Evolutionary conservation across 768 basidiomycete genomes (phyloP).

Genomic region (Sporobolomyces pararoseus): DNA sequence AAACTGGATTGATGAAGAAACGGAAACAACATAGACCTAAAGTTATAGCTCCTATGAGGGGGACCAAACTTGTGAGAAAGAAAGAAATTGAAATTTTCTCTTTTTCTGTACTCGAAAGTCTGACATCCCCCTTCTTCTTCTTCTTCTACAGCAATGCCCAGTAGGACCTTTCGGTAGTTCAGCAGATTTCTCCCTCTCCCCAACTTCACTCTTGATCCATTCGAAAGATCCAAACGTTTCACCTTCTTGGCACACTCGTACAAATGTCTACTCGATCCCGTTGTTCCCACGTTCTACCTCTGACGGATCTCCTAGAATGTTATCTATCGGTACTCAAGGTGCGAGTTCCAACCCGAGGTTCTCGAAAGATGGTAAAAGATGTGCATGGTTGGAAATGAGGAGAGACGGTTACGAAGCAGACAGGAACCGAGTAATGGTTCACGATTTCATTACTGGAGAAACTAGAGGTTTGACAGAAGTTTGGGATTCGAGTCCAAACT

Average conservation of each 20-base stretch:
- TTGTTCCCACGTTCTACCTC: conserved; percentile 49
- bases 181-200: conserved; percentile 73
- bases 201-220: conserved; percentile 70
- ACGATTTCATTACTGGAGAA: conserved; percentile 65
- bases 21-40: background rate
- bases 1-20: background rate
- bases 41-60: conserved; percentile 19
- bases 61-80: conserved; percentile 28
- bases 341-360: conserved; percentile 68
- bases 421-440: conserved; percentile 64
- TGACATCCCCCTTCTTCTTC: background rate
- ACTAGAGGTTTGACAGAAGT: conserved; percentile 69
- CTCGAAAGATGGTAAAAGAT: conserved; percentile 62
- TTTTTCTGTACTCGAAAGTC: background rate
- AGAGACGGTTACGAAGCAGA: conserved; percentile 87
- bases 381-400: conserved; percentile 82
- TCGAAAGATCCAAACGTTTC: conserved; percentile 68
- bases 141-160: conserved; percentile 50
- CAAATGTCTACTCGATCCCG: conserved; percentile 73
- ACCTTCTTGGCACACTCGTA: conserved; percentile 80
- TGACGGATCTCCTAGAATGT: conserved; percentile 57
- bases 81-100: background rate
- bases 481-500: conserved; percentile 72
- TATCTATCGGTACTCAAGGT: conserved; percentile 81
- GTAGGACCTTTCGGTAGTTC: conserved; percentile 84